Conservation (phyloP, 73 alveolate species). For the Paramecium sexaurelia region DNA sequence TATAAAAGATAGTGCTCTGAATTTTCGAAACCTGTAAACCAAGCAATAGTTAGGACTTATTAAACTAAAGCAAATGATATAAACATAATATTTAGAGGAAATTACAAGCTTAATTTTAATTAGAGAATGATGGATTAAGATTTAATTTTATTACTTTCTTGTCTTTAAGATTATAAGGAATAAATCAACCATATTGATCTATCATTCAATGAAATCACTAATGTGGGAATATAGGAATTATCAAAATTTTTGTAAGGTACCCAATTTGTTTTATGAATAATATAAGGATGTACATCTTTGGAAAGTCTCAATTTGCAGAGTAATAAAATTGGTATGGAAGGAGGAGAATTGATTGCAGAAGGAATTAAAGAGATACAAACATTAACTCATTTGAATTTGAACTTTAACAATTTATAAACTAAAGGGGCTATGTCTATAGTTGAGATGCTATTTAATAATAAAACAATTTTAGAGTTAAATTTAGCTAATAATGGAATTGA, state of each 20-base stretch:
- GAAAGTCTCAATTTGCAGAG: conserved; percentile 93
- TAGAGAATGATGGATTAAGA: conserved; percentile 77
- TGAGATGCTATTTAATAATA: conserved; percentile 90
- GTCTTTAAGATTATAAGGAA: conserved; percentile 83
- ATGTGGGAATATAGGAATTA: conserved; percentile 92
- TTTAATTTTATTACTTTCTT: conserved; percentile 73
- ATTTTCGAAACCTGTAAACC: neutral
- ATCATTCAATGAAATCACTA: conserved; percentile 88
- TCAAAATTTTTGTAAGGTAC: conserved; percentile 80
- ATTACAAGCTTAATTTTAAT: conserved; percentile 81
- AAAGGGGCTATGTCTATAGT: conserved; percentile 95
- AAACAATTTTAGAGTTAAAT: conserved; percentile 84
- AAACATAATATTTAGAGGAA: conserved; percentile 85
- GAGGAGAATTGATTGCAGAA: conserved; percentile 93
- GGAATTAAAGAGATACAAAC: conserved; percentile 82
- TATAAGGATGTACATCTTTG: conserved; percentile 64
- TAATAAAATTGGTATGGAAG: conserved; percentile 89
- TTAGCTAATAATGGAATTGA: conserved; percentile 95
- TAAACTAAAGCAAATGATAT: conserved; percentile 76
- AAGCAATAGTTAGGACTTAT: neutral
- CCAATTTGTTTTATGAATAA: conserved; percentile 71
- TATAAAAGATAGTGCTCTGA: conserved; percentile 5
- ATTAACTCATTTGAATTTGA: conserved; percentile 88
- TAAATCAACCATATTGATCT: conserved; percentile 91
- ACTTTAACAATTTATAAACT: conserved; percentile 89